Conservation (phyloP, 768 basidiomycete species). For the Auriscalpium vulgare region DNA sequence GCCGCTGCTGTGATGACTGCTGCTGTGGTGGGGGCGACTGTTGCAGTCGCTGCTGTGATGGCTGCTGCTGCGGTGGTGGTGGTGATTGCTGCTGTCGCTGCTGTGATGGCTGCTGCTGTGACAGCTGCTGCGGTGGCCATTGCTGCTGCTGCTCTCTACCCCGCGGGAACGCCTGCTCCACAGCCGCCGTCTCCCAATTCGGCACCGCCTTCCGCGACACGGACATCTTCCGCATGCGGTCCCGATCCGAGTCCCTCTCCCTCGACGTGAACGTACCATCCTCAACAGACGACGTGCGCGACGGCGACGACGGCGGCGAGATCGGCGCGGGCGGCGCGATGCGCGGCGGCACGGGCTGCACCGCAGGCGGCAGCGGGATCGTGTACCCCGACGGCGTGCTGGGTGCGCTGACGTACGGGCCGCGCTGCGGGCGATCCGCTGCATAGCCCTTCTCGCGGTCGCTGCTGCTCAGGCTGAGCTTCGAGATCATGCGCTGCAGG, state of each 20-base stretch:
- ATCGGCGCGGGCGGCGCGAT: conserved; percentile 2
- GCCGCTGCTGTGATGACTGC: too few relatives aligned
- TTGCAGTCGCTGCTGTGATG: neutral
- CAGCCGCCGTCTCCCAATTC: conserved; percentile 19
- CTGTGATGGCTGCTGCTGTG: neutral
- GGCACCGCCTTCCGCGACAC: conserved; percentile 22
- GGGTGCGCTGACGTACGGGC: conserved; percentile 21
- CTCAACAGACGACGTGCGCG: conserved; percentile 6
- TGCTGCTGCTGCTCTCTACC: too few relatives aligned
- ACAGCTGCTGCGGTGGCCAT: neutral
- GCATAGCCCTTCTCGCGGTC: conserved; percentile 26
- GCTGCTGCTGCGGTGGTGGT: too few relatives aligned
- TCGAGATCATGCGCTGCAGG: conserved; percentile 79
- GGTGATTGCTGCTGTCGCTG: neutral
- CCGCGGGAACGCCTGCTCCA: neutral
- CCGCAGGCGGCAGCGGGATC: conserved; percentile 2
- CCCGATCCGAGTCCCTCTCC: neutral
- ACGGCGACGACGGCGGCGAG: conserved; percentile 13
- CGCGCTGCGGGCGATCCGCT: conserved; percentile 24
- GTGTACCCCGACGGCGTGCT: conserved; percentile 2
- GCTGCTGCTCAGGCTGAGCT: conserved; percentile 36
- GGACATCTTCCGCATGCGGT: conserved; percentile 23
- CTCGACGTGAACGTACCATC: conserved; percentile 1
- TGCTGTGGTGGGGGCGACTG: neutral
- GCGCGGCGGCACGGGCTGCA: conserved; percentile 11